Evolutionary conservation across 345 rosid species (phyloP).

Genomic region (Excoecaria cochinchinensis): DNA sequence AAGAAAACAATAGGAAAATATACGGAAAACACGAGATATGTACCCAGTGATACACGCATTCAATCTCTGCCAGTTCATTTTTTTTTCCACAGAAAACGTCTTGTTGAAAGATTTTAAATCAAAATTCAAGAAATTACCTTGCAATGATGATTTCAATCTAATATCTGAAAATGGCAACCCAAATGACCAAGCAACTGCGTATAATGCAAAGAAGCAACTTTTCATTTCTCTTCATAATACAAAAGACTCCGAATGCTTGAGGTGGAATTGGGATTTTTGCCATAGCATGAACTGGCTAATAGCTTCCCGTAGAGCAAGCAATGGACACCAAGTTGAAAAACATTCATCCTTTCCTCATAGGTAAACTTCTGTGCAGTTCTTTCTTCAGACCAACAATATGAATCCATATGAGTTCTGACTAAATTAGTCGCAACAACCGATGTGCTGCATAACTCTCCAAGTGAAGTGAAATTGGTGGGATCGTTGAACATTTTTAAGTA

Average conservation of each 20-base stretch:
- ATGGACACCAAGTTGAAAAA: constrained; percentile 58
- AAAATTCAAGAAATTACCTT: too few species aligned
- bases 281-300: constrained; percentile 48
- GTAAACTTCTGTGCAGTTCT: constrained; percentile 14
- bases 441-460: constrained; percentile 7
- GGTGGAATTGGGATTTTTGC: constrained; percentile 17
- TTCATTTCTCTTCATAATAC: background rate
- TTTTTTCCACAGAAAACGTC: too few species aligned
- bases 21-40: too few species aligned
- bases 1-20: too few species aligned
- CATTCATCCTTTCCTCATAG: constrained; percentile 23
- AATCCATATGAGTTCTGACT: constrained; percentile 7
- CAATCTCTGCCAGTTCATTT: too few species aligned
- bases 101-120: too few species aligned
- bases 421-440: constrained; percentile 8
- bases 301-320: constrained; percentile 54
- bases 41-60: too few species aligned
- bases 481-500: constrained; percentile 42
- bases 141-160: background rate
- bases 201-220: background rate
- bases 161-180: background rate
- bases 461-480: constrained; percentile 46
- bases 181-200: too few species aligned
- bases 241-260: constrained; percentile 11
- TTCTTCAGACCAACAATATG: background rate